Base-by-base conservation (phyloP, 2,329 filamentous ascomycete species). In the Colletotrichum agaves region DNA sequence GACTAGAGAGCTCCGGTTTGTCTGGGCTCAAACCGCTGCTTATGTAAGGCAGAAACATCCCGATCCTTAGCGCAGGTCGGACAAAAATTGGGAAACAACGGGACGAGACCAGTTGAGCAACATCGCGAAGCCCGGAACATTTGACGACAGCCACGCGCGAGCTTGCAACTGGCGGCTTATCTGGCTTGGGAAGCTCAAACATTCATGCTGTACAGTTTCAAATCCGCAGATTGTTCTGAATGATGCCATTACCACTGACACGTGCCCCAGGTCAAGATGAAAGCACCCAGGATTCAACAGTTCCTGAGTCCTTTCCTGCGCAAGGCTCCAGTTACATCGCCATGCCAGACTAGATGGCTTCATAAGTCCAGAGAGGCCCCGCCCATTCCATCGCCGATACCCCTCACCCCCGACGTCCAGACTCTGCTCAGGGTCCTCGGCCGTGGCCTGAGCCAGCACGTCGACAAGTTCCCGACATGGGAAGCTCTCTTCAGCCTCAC, bases 391-490 rank as follows among this genome's bases (percentile, higher is more conserved):
- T 76, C 84, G 23, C 91, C 94, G 1, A 97, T 91, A 41, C 93
- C 93, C 1, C 94, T 97, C 74, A 90, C 97, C 43, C 95, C 94
- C 35, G 91, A 98, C 77, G 89, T 93, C 44, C 78, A 86, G 73
- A 96, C 94, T 15, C 97, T 99, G 80, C 90, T 98, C 70, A 93
- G 88, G 39, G 85, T 98, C 67, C 98, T 98, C 80, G 96, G 96
- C 73, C 94, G 96, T 71, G 90, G 90, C 73, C 89, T 98, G 74
- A 90, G 87, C 75, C 89, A 91, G 76, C 93, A 98, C 82, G 88
- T 91, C 55, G 85, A 88, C 80, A 98, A 98, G 80, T 93, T 99
- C 74, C 89, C 92, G 2, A 91, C 91, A 11, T 98, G 96, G 96
- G 91, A 96, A 60, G 88, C 93, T 5, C 88, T 99, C 50, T 98